Percentiles rank a stretch among this genome's conserved stretches.
Evolutionary conservation across 768 basidiomycete genomes (phyloP).

Genomic region (Rhizopogon vinicolor): DNA sequence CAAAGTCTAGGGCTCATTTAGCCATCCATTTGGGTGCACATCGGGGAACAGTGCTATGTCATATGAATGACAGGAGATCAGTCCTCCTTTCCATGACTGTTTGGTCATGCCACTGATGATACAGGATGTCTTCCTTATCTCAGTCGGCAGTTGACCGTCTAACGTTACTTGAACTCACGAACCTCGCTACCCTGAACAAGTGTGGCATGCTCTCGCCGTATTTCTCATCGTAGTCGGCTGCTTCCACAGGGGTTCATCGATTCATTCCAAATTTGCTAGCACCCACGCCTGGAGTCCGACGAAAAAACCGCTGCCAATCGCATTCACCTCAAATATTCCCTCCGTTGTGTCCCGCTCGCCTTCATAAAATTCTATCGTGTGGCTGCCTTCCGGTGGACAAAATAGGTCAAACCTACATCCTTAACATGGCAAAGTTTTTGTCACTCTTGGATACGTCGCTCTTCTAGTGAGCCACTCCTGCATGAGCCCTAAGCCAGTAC

Average conservation of each 20-base stretch:
- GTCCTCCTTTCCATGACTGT: no score
- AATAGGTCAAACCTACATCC: conserved; percentile 27
- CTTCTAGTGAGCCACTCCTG: conserved; percentile 32
- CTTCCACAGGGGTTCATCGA: conserved; percentile 13
- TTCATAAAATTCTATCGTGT: conserved; percentile 30
- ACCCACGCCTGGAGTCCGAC: conserved; percentile 2
- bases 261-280: conserved; percentile 12
- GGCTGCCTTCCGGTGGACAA: conserved; percentile 32
- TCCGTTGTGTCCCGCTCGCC: conserved; percentile 24
- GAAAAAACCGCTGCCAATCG: conserved; percentile 1
- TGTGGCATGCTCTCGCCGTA: conserved; percentile 9
- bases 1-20: no score
- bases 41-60: no score
- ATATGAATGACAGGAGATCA: no score
- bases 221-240: conserved; percentile 12
- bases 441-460: conserved; percentile 32
- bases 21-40: no score
- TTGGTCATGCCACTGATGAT: no score
- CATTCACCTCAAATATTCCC: conserved; percentile 6
- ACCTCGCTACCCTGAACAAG: conserved; percentile 9
- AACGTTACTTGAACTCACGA: neutral
- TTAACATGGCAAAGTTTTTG: conserved; percentile 38
- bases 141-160: neutral
- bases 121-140: no score
- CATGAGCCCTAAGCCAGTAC: conserved; percentile 30